Conservation (phyloP, 768 basidiomycete genomes). For the Tephrocybe sp. region DNA sequence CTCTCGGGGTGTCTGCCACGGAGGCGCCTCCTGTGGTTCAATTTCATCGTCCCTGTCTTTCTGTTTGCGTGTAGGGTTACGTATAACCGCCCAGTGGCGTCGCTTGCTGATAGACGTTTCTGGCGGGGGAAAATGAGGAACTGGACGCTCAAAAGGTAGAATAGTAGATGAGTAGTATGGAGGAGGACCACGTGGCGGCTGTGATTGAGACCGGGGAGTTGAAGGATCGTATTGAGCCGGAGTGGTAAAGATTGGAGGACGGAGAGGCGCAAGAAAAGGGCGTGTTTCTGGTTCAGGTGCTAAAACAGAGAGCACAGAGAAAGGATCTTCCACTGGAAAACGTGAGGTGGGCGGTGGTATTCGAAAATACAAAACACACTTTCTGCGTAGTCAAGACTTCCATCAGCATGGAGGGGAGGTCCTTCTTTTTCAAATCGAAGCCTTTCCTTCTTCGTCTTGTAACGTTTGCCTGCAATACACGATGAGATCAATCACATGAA, state of each 20-base stretch:
- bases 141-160: constrained; percentile 10
- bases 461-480: constrained; percentile 56
- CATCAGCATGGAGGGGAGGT: constrained; percentile 66
- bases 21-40: constrained; percentile 31
- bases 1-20: constrained; percentile 51
- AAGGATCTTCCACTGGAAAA: constrained; percentile 72
- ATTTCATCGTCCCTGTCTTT: constrained; percentile 54
- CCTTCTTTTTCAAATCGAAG: constrained; percentile 75
- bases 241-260: constrained; percentile 32
- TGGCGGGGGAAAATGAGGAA: constrained; percentile 22
- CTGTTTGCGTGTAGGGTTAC: constrained; percentile 48
- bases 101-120: constrained; percentile 29
- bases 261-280: constrained; percentile 57
- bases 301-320: constrained; percentile 60
- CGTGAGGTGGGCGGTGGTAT: not conserved
- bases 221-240: constrained; percentile 22
- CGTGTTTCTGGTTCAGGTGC: constrained; percentile 56
- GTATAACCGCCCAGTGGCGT: constrained; percentile 60
- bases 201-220: constrained; percentile 21
- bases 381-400: constrained; percentile 74
- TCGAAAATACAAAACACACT: constrained; percentile 37
- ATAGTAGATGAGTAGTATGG: constrained; percentile 17
- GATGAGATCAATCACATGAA: not conserved
- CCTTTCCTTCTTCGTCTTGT: constrained; percentile 79
- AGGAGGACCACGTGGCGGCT: constrained; percentile 19